Evolutionary conservation across 306 rosid species (phyloP), one percentile per base, ranked within the genome.

Genomic region (Gastrolobium bilobum): DNA sequence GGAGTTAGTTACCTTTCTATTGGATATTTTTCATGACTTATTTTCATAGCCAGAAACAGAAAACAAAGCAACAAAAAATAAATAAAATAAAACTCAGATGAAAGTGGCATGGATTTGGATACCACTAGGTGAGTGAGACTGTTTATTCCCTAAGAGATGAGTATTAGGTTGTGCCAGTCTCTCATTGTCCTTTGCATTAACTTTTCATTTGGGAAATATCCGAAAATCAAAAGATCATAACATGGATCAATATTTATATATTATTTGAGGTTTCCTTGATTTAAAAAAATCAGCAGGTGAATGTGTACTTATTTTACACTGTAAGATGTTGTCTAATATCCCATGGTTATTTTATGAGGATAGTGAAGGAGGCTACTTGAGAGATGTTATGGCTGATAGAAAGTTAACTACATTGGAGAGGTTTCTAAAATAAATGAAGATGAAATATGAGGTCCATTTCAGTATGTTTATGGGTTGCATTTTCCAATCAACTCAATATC

Each of bases 381-480:
- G 62, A 43, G 29, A 61, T 52, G 68, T 26, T 29, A 70, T 59
- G 63, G 31, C 26, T 20, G 43, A 64, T 60, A 52, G 68, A 52
- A 69, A 76, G 35, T 61, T 71, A 40, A 51, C 60, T 40, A 30
- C 40, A 51, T 8, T 48, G 52, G 26, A 30, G 64, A 70, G 64
- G 62, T 38, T 63, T 79, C 13, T 60, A 38, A 70, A 60, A n/a
- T 60, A 15, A 43, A 48, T 58, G 48, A 15, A 54, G 37, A 11
- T 68, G 63, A 62, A 60, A 47, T 30, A 68, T 75, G 20, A 53
- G 61, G 34, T 8, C 5, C n/a, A 65, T 26, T 42, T 73, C 62
- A 81, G 2, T 9, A 1, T 81, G 60, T 72, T 62, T 40, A 56
- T 30, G 52, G 39, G 40, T 79, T 46, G 83, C 30, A 53, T 43